These are phyloP conservation scores for Echinochloa phyllopogon DNA, from an alignment of 176 grass and related monocot genomes.

Conservation along the genomic window DNA sequence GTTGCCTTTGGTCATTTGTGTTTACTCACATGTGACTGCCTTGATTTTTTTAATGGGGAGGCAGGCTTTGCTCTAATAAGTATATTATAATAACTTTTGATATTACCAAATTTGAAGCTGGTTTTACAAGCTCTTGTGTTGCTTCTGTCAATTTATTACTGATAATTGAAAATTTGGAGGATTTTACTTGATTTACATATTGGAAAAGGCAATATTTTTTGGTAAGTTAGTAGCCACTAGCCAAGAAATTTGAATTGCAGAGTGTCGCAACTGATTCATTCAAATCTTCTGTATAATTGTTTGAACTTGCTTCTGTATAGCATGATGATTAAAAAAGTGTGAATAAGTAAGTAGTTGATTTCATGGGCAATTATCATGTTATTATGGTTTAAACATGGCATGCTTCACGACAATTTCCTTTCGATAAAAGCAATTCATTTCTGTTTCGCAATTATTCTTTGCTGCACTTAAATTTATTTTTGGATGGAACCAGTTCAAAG, in stretches of 20 bases:
- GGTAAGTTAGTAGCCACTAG: neutral
- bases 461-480: conserved; percentile 6
- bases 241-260: neutral
- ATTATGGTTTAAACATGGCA: conserved; percentile 1
- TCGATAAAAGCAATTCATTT: neutral
- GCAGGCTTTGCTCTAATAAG: neutral
- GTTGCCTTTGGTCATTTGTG: neutral
- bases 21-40: neutral
- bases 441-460: neutral
- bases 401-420: neutral
- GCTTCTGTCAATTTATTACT: conserved; percentile 11
- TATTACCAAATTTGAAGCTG: neutral
- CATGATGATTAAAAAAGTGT: neutral
- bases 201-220: neutral
- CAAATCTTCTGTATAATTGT: neutral
- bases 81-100: neutral
- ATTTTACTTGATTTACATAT: conserved; percentile 12
- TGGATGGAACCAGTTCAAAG: neutral
- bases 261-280: neutral
- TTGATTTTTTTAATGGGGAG: neutral
- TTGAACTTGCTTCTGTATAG: conserved; percentile 1
- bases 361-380: neutral
- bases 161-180: neutral
- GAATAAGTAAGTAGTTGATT: conserved; percentile 12
- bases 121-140: neutral